phyloP scores from a whole-genome alignment of 495 filamentous ascomycete genomes.

The Penicillium fimorum region DNA sequence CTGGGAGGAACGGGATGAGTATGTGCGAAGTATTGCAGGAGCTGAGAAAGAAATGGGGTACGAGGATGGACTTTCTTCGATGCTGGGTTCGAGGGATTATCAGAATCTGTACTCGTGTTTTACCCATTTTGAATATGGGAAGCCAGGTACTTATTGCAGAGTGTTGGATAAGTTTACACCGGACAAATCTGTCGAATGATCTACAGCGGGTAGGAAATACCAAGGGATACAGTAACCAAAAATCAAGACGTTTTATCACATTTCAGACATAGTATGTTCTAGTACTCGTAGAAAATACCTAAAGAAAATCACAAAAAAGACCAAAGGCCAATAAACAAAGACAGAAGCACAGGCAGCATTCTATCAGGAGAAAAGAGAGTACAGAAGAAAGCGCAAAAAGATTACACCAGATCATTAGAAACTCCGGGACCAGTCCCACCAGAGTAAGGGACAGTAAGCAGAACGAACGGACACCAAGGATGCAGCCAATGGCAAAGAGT shows the following conservation, averaged over 20 bases:
- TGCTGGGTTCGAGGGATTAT: not conserved
- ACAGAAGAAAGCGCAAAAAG: slow-evolving; percentile 14
- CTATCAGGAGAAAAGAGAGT: slow-evolving; percentile 7
- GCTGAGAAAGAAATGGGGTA: not conserved
- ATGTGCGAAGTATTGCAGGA: not conserved
- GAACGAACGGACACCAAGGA: slow-evolving; percentile 25
- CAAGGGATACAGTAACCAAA: not conserved
- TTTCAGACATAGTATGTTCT: slow-evolving; percentile 11
- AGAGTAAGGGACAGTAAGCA: slow-evolving; percentile 13
- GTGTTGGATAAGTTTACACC: not conserved
- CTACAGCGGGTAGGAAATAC: not conserved
- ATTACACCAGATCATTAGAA: slow-evolving; percentile 28
- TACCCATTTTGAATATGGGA: not conserved
- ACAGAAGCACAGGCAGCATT: slow-evolving; percentile 11
- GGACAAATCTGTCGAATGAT: not conserved
- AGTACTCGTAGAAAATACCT: slow-evolving; percentile 5
- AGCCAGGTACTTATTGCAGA: not conserved
- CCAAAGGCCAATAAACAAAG: slow-evolving; percentile 11
- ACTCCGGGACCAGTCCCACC: slow-evolving; percentile 23
- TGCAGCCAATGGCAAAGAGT: slow-evolving; percentile 22
- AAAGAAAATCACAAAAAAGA: not conserved
- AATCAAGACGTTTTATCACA: slow-evolving; percentile 21
- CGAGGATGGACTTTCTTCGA: not conserved
- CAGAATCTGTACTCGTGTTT: not conserved
- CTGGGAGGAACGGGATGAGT: not conserved